Conservation (phyloP, 2,329 filamentous ascomycete genomes). For the Teratosphaeria destructans region DNA sequence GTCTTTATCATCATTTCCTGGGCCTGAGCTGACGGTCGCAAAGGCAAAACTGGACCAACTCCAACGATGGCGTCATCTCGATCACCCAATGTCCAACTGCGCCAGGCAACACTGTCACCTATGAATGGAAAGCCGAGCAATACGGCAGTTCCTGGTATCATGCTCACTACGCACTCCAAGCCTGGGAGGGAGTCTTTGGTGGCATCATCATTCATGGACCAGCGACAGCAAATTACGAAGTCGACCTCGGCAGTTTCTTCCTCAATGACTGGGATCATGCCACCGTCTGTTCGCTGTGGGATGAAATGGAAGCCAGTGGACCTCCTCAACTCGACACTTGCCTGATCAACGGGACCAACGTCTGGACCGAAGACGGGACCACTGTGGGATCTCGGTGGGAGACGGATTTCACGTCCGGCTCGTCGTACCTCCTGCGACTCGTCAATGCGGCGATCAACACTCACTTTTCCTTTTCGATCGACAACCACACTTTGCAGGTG, state of each 20-base stretch:
- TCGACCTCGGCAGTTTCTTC: slow-evolving; percentile 28
- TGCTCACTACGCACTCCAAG: slow-evolving; percentile 32
- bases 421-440: slow-evolving; percentile 33
- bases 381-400: slow-evolving; percentile 11
- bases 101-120: slow-evolving; percentile 40
- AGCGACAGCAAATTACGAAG: slow-evolving; percentile 28
- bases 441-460: slow-evolving; percentile 31
- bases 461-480: slow-evolving; percentile 27
- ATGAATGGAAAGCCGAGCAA: slow-evolving; percentile 27
- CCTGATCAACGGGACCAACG: slow-evolving; percentile 23
- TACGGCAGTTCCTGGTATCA: slow-evolving; percentile 33
- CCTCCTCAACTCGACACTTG: slow-evolving; percentile 23
- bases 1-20: not conserved
- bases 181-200: slow-evolving; percentile 31
- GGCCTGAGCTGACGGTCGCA: not conserved
- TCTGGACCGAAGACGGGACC: slow-evolving; percentile 4
- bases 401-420: slow-evolving; percentile 25
- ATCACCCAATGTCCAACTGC: slow-evolving; percentile 59
- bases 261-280: slow-evolving; percentile 30
- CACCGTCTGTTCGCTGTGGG: slow-evolving; percentile 16
- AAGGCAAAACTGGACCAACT: slow-evolving; percentile 42
- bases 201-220: slow-evolving; percentile 30
- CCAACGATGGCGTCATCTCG: slow-evolving; percentile 37
- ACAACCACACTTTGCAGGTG: slow-evolving; percentile 34
- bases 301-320: slow-evolving; percentile 14